phyloP scores from a whole-genome alignment of 257 asterid genomes.

The Coffea eugenioides region DNA sequence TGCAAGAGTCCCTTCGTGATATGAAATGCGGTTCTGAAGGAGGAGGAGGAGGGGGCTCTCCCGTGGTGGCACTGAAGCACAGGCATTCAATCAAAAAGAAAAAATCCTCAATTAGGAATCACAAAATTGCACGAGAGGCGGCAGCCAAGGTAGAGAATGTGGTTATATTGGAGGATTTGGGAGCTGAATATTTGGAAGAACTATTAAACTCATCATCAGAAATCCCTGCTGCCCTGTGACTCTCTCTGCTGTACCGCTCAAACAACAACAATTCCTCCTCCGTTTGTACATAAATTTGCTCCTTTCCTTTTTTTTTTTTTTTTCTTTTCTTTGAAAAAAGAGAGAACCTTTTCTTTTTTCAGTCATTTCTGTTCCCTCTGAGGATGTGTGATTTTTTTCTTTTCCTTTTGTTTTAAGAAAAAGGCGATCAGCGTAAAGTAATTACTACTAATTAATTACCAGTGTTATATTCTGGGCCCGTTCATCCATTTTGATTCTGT shows the following conservation, averaged over 20 bases:
- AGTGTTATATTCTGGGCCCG: too few relatives aligned
- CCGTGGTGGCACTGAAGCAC: conserved; percentile 69
- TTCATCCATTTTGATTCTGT: neutral
- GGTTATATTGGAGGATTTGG: conserved; percentile 81
- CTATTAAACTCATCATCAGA: conserved; percentile 49
- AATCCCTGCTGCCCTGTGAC: neutral
- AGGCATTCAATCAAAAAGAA: conserved; percentile 56
- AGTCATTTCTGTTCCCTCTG: neutral
- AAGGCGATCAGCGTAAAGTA: neutral
- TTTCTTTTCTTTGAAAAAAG: neutral
- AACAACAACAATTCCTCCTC: neutral
- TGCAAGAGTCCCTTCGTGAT: conserved; percentile 50
- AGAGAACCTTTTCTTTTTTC: neutral
- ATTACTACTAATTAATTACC: too few relatives aligned
- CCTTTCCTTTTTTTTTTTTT: neutral
- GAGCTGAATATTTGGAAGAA: conserved; percentile 59
- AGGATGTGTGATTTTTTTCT: neutral
- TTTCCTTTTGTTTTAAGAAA: neutral
- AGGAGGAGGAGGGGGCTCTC: conserved; percentile 50
- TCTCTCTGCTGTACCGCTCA: neutral
- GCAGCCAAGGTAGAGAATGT: conserved; percentile 30
- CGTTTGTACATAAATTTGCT: neutral
- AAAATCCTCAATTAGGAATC: conserved; percentile 22
- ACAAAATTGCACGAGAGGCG: neutral
- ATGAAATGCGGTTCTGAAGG: conserved; percentile 53